Percentiles rank a stretch among this genome's conserved stretches.
These are phyloP conservation scores for Protea cynaroides DNA, from an alignment of 164 flowering plant species.

Conservation along the genomic window DNA sequence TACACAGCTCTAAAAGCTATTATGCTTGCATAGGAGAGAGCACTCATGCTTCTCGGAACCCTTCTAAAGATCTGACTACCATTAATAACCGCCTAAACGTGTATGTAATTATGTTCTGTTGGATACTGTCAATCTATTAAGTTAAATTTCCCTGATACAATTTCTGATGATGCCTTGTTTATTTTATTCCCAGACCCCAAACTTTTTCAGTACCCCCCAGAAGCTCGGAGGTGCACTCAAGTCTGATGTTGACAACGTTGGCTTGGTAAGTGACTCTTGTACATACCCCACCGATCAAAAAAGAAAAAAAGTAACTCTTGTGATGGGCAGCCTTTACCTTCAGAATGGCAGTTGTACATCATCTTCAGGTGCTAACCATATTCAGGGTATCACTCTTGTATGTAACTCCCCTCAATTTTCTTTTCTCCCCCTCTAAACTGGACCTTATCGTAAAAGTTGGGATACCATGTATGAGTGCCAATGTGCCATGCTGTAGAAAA, in stretches of 20 bases:
- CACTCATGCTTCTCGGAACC: constrained; percentile 84
- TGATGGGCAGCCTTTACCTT: constrained; percentile 71
- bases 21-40: constrained; percentile 94
- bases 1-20: constrained; percentile 70
- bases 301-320: no score
- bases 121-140: neutral
- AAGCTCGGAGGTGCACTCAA: constrained; percentile 61
- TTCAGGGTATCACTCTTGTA: neutral
- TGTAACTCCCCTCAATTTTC: constrained; percentile 5
- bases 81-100: constrained; percentile 72
- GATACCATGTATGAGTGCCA: neutral
- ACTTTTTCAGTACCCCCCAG: constrained; percentile 30
- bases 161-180: neutral
- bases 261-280: constrained; percentile 72
- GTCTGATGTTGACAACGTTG: constrained; percentile 67
- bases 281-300: no score
- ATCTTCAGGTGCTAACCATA: constrained; percentile 32
- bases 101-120: constrained; percentile 42
- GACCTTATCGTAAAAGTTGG: no score
- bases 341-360: constrained; percentile 53
- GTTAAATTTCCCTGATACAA: neutral
- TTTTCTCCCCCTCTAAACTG: neutral
- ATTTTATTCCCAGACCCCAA: neutral
- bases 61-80: constrained; percentile 76
- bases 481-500: neutral